Base-by-base conservation (phyloP, 257 asterid genomes). In the Solanum dulcamara region DNA sequence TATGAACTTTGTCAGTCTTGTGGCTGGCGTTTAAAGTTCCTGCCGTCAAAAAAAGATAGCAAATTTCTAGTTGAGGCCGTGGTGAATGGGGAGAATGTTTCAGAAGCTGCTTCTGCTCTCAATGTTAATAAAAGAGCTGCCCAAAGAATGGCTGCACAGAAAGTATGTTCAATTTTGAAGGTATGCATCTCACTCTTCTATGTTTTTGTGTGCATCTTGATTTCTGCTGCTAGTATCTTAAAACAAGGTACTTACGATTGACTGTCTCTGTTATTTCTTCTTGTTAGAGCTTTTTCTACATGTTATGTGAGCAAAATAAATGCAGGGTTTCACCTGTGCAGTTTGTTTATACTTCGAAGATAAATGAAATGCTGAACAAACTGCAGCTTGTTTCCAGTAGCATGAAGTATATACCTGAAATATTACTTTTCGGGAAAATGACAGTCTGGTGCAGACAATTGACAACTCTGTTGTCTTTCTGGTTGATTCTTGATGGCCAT, bases 1-100 rank as follows among this genome's bases (percentile, higher is more conserved):
- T 79, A 37, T 30, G 99, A 95, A 88, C 95, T 97, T 86, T 93
- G 98, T 89, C 98, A 97, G 88, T 89, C 90, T 86, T 86, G 86
- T 84, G 84, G 88, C 85, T 92, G 94, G 94, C 88, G 90, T 62
- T 64, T 92, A 84, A 81, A 91, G 72, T 90, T 88, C 87, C 84
- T 90, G 83, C 26, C 89, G 6, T 51, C 81, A 14, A 92, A 88
- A 92, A 91, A 84, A 85, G 93, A 90, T 42, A 90, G 93, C 28
- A 89, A 86, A 20, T 92, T 72, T 88, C 40, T 60, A 18, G 93
- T 90, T 80, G 92, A 85, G 88, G 97, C 90, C 70, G 86, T 89
- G 91, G 98, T 93, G 83, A 85, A 53, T 37, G 94, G 88, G 85
- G 72, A 81, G 64, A 85, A 70, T 17, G 88, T 89, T 66, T 85